Evolutionary conservation across 2,329 filamentous ascomycete species (phyloP).

Genomic region (Madurella fahalii): DNA sequence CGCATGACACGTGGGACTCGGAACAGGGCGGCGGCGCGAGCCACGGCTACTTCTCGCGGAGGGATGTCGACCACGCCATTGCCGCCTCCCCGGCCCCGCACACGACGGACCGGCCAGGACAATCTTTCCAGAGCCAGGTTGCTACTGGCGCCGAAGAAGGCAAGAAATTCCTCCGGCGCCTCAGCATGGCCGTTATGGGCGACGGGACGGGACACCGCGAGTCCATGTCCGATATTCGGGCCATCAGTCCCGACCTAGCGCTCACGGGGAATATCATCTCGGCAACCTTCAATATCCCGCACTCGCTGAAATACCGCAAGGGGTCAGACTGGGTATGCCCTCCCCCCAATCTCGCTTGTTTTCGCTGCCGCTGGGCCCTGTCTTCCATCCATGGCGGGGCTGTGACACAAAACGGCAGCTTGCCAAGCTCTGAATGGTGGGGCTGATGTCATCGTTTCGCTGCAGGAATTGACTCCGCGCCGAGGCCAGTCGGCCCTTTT

Average conservation of each 20-base stretch:
- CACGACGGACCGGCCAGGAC: conserved; percentile 16
- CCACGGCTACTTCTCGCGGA: conserved; percentile 31
- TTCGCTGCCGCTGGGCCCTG: neutral
- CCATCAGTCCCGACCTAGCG: conserved; percentile 52
- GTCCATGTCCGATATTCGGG: conserved; percentile 52
- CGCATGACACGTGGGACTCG: conserved; percentile 30
- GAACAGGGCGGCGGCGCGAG: conserved; percentile 15
- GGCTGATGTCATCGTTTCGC: conserved; percentile 25
- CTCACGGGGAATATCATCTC: conserved; percentile 65
- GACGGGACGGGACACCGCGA: conserved; percentile 33
- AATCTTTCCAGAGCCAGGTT: conserved; percentile 23
- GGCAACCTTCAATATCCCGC: conserved; percentile 60
- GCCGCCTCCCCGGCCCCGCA: conserved; percentile 25
- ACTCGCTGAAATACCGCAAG: conserved; percentile 55
- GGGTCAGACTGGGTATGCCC: conserved; percentile 57
- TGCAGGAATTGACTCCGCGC: conserved; percentile 68
- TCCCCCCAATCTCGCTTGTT: neutral
- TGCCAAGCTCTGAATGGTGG: conserved; percentile 22
- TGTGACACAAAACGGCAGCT: neutral
- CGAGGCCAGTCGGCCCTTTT: conserved; percentile 88
- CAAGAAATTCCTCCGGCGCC: conserved; percentile 40
- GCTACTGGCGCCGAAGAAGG: conserved; percentile 35
- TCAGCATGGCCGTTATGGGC: conserved; percentile 42
- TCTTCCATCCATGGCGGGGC: neutral
- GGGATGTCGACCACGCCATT: conserved; percentile 23